phyloP scores from a whole-genome alignment of 1,284 basidiomycete genomes.

The Leccinum griseonigrum region DNA sequence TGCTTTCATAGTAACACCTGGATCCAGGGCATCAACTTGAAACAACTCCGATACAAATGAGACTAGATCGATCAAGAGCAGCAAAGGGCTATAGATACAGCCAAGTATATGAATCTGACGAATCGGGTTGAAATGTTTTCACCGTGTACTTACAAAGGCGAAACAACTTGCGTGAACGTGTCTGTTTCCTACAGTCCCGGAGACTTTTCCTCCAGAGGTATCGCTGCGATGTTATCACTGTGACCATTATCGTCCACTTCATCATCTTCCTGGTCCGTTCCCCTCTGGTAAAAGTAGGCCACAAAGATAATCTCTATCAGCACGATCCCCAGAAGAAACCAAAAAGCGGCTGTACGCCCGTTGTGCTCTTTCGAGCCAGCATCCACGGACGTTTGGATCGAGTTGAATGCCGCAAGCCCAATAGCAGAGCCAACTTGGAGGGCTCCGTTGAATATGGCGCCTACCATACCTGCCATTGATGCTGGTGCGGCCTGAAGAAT shows the following conservation, averaged over 20 bases:
- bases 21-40: no score
- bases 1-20: neutral
- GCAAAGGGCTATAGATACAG: neutral
- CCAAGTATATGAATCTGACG: neutral
- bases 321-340: slow-evolving; percentile 47
- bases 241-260: neutral
- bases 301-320: slow-evolving; percentile 34
- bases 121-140: neutral
- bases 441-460: slow-evolving; percentile 54
- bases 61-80: neutral
- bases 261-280: neutral
- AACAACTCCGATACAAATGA: neutral
- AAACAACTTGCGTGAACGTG: no score
- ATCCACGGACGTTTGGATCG: slow-evolving; percentile 47
- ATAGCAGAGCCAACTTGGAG: slow-evolving; percentile 53
- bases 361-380: slow-evolving; percentile 34
- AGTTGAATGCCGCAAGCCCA: slow-evolving; percentile 43
- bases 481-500: slow-evolving; percentile 48
- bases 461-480: slow-evolving; percentile 49
- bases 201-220: neutral
- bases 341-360: slow-evolving; percentile 46
- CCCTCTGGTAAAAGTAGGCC: slow-evolving; percentile 38
- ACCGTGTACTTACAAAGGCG: no score
- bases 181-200: no score
- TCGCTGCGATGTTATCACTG: neutral